phyloP scores from a whole-genome alignment of 2,329 filamentous ascomycete genomes.

The Colletotrichum tanaceti region DNA sequence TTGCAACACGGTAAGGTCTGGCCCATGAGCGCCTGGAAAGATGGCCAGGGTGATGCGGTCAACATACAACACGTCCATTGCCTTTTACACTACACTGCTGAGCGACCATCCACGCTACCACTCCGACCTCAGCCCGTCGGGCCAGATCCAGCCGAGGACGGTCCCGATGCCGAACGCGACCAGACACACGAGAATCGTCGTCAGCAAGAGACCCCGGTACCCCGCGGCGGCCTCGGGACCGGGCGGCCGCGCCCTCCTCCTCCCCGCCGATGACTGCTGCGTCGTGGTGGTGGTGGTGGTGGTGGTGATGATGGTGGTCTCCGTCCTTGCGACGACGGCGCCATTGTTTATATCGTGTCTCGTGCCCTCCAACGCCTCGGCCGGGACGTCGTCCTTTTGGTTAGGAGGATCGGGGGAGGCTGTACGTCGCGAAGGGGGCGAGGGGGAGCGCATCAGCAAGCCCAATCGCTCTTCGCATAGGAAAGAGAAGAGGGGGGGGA shows the following conservation, averaged over 20 bases:
- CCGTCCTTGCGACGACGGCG: conserved; percentile 5
- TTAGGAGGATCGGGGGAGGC: conserved; percentile 2
- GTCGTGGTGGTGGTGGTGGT: too few relatives aligned
- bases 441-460: background rate
- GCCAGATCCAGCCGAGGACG: conserved; percentile 34
- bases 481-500: too few relatives aligned
- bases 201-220: background rate
- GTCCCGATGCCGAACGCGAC: conserved; percentile 23
- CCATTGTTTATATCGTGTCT: background rate
- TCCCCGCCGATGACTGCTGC: conserved; percentile 16
- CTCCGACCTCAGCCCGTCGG: conserved; percentile 22
- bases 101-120: background rate
- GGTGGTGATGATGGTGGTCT: background rate
- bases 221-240: background rate
- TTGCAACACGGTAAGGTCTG: background rate
- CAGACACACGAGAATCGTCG: conserved; percentile 10
- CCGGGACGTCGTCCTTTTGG: background rate
- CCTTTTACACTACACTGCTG: background rate
- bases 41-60: too few relatives aligned
- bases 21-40: too few relatives aligned
- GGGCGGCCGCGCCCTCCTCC: conserved; percentile 11
- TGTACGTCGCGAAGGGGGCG: background rate
- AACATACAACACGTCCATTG: too few relatives aligned
- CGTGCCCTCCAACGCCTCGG: conserved; percentile 15
- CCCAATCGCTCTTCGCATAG: background rate